Evolutionary conservation across 2,329 filamentous ascomycete species (phyloP), one percentile per base, ranked within the genome.

Genomic region (Botrytis sinoallii): DNA sequence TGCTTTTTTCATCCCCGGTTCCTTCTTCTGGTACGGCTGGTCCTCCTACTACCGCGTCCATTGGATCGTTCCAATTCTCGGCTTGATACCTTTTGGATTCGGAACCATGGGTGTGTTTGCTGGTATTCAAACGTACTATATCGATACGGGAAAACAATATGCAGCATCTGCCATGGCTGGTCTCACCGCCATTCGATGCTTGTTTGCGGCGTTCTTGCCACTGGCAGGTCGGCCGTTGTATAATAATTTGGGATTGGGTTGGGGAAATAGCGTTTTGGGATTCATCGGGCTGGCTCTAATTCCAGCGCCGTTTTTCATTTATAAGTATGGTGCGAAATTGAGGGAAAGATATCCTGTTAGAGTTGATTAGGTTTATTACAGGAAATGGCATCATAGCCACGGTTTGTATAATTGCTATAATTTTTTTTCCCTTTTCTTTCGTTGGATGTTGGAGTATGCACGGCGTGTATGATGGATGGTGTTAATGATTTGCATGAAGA

Each of bases 171-270:
- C 83, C 0, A 76, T 84, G 44, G 80, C 81, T 0, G 79, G 83
- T 67, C 79, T 82, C 68, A 83, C 83, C 1, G 77, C 85, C 1
- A 81, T 82, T 1, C 80, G 84, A 20, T 85, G 82, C 55, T 75
- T 88, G 29, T 84, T 84, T 3, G 85, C 84, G 9, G 85, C 86
- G 42, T 84, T 83, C 6, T 83, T 88, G 73, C 86, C 86, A 16
- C 81, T 88, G 1, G 89, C 88, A 7, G 89, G 88, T 9, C 44
- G 29, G 22, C 42, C 48, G 3, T 29, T 74, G 35, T 74, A 72
- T 48, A 25, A 46, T 29, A 20, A 40, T 35, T 29, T 74, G 20
- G 73, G 73, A 1, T 16, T 74, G 42, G 73, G 70, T 4, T 74
- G 73, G 73, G 73, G 73, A 22, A 74, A 72, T 29, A 65, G 57